Conservation (phyloP, 192 early-diverging fungal genomes). For the Phlyctochytrium bullatum region DNA sequence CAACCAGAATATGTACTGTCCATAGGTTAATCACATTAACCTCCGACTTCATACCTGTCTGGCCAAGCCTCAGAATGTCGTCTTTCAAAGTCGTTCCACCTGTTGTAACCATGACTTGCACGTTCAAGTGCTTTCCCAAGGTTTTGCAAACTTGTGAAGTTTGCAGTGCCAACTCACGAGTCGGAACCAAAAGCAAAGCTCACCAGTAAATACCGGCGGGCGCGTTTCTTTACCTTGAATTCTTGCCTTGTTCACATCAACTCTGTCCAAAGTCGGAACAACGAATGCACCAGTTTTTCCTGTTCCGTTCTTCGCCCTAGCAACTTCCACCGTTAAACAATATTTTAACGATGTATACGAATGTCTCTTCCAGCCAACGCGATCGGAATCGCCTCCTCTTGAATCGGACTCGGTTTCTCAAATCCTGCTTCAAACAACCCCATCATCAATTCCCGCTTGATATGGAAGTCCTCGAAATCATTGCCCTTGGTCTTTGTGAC, state of each 20-base stretch:
- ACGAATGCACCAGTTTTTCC: constrained; percentile 97
- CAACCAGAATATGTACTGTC: constrained; percentile 91
- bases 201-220: constrained; percentile 1
- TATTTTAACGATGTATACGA: constrained; percentile 11
- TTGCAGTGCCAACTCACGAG: constrained; percentile 96
- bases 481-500: constrained; percentile 98
- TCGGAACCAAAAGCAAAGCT: constrained; percentile 92
- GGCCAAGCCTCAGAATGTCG: constrained; percentile 92
- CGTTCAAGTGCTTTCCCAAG: constrained; percentile 87
- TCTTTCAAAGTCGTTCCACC: constrained; percentile 98
- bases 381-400: constrained; percentile 98
- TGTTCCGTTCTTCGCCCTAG: constrained; percentile 78
- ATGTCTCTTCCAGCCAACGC: constrained; percentile 94
- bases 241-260: constrained; percentile 78
- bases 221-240: constrained; percentile 68
- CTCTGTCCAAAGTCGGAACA: constrained; percentile 93
- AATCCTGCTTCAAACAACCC: constrained; percentile 99
- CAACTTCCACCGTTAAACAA: constrained; percentile 6
- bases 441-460: constrained; percentile 96
- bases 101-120: constrained; percentile 99
- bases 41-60: constrained; percentile 51
- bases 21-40: constrained; percentile 17
- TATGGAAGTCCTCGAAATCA: constrained; percentile 98
- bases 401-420: constrained; percentile 95
- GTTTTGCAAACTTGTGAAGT: constrained; percentile 99